phyloP scores from a whole-genome alignment of 345 rosid genomes.

The Physaria fendleri region DNA sequence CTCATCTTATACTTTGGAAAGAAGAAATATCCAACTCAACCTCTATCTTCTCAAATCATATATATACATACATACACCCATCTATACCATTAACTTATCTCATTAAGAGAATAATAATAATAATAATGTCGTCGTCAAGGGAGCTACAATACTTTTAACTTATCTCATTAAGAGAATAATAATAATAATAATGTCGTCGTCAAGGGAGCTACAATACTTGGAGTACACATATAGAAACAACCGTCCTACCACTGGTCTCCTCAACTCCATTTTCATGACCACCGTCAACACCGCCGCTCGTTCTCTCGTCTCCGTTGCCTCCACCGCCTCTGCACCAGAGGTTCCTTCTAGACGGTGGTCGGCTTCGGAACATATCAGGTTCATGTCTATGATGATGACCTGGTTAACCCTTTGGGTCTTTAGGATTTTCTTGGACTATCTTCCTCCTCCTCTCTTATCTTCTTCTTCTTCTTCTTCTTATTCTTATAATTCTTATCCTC shows the following conservation, averaged over 20 bases:
- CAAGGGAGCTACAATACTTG: slow-evolving; percentile 33
- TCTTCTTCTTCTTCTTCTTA: slow-evolving; percentile 9
- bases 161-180: background rate
- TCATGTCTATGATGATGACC: slow-evolving; percentile 57
- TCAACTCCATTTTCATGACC: slow-evolving; percentile 56
- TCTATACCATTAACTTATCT: background rate
- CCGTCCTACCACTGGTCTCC: slow-evolving; percentile 37
- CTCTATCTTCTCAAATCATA: slow-evolving; percentile 19
- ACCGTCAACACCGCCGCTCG: slow-evolving; percentile 57
- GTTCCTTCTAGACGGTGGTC: slow-evolving; percentile 42
- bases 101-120: background rate
- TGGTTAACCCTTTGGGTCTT: slow-evolving; percentile 60
- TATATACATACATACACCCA: background rate
- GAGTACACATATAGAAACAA: slow-evolving; percentile 33
- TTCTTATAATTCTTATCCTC: slow-evolving; percentile 22
- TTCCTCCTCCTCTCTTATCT: slow-evolving; percentile 32
- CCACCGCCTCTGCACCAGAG: slow-evolving; percentile 36
- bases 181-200: slow-evolving; percentile 14
- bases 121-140: slow-evolving; percentile 23
- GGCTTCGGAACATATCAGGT: slow-evolving; percentile 58
- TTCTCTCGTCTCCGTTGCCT: slow-evolving; percentile 51
- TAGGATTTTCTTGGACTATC: slow-evolving; percentile 52
- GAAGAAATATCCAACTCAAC: slow-evolving; percentile 26
- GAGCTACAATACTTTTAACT: slow-evolving; percentile 35
- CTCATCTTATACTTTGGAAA: slow-evolving; percentile 24